These are phyloP conservation scores for Acer yangbiense DNA, from an alignment of 345 rosid genomes.

Conservation along the genomic window DNA sequence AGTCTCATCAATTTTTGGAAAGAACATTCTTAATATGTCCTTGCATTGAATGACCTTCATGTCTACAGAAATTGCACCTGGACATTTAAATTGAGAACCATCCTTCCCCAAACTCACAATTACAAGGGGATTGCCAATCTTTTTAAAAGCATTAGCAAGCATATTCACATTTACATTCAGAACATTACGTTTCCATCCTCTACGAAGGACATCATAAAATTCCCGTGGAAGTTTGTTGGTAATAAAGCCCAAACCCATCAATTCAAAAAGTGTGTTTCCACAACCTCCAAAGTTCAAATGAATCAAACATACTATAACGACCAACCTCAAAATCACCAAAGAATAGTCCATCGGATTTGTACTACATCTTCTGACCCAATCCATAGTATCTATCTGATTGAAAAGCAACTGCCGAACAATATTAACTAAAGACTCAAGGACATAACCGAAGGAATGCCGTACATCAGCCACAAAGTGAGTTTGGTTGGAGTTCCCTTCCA, in stretches of 20 bases:
- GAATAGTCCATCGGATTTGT: slow-evolving; percentile 15
- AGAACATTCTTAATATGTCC: slow-evolving; percentile 24
- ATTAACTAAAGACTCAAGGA: slow-evolving; percentile 11
- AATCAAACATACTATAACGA: slow-evolving; percentile 34
- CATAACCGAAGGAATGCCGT: not conserved
- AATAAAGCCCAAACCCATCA: slow-evolving; percentile 23
- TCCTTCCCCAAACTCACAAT: slow-evolving; percentile 15
- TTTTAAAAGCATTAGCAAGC: slow-evolving; percentile 31
- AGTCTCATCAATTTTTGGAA: slow-evolving; percentile 17
- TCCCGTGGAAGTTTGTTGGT: slow-evolving; percentile 25
- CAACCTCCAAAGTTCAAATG: slow-evolving; percentile 32
- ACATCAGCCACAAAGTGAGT: not conserved
- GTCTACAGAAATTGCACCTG: slow-evolving; percentile 31
- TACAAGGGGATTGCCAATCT: slow-evolving; percentile 33
- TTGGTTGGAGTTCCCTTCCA: slow-evolving; percentile 16
- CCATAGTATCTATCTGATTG: slow-evolving; percentile 14
- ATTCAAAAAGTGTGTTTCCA: slow-evolving; percentile 13
- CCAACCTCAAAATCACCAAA: slow-evolving; percentile 33
- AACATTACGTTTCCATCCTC: not conserved
- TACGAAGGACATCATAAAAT: slow-evolving; percentile 15
- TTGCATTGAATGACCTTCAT: slow-evolving; percentile 24
- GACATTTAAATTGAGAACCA: not conserved
- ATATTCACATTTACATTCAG: not conserved
- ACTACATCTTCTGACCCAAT: slow-evolving; percentile 32
- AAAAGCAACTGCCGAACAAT: slow-evolving; percentile 18